phyloP scores from a whole-genome alignment of 192 early-diverging fungal species.

The Umbelopsis isabellina region DNA sequence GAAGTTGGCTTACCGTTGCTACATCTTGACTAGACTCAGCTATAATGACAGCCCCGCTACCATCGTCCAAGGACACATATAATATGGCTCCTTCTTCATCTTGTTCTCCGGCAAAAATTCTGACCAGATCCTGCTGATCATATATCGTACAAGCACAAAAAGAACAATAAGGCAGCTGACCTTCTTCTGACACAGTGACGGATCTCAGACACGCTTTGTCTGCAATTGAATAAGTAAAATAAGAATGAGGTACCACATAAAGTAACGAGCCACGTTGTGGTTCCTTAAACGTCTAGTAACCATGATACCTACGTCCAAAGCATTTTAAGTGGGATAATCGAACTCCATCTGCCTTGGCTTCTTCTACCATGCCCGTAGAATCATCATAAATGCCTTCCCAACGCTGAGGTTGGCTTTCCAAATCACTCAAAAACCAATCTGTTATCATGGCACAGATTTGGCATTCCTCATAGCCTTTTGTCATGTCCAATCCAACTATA shows the following conservation, averaged over 20 bases:
- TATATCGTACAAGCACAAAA: background rate
- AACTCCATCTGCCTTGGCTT: background rate
- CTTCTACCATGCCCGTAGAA: background rate
- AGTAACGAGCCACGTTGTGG: conserved; percentile 1
- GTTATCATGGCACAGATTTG: conserved; percentile 20
- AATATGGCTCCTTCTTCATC: conserved; percentile 17
- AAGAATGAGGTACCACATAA: conserved; percentile 4
- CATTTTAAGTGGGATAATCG: conserved; percentile 7
- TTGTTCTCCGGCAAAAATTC: conserved; percentile 13
- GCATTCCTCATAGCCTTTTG: conserved; percentile 18
- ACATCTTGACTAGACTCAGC: conserved; percentile 33
- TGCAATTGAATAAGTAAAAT: conserved; percentile 6
- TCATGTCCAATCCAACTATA: background rate
- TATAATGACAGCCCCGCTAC: conserved; percentile 14
- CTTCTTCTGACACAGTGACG: background rate
- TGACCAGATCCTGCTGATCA: conserved; percentile 8
- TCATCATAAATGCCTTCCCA: background rate
- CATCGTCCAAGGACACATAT: conserved; percentile 31
- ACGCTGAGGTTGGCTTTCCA: background rate
- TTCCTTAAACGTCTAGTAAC: background rate
- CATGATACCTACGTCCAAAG: conserved; percentile 1
- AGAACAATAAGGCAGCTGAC: background rate
- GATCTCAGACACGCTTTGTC: conserved; percentile 21
- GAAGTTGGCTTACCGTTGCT: background rate
- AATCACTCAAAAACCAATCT: conserved; percentile 24